Base-by-base conservation (phyloP, 1,284 basidiomycete species). In the Sporisorium exsertum region DNA sequence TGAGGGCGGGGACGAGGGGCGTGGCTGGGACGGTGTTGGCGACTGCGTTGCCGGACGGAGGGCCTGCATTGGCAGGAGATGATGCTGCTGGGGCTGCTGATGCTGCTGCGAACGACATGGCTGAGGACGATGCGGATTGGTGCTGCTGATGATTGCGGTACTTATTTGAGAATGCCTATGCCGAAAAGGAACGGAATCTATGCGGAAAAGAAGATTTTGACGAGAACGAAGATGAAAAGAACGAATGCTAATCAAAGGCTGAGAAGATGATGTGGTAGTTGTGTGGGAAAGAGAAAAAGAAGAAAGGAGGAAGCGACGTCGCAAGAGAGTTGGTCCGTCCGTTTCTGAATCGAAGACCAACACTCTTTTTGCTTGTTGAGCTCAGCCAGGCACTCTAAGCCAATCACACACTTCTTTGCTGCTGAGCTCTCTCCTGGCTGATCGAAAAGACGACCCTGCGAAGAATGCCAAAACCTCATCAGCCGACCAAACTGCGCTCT, bases 61-160 rank as follows among this genome's bases (percentile, higher is more conserved):
- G 53, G 29, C 32, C 67, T 43, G 58, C 46, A 27, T 47, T 58
- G 54, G 73, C 55, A 54, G 62, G 29, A n/a, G 57, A 37, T 63
- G 74, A 68, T 69, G 74, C 68, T 72, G 74, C 63, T 56, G 65
- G 26, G 55, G 74, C 64, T 72, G 69, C 68, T 68, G 74, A 69
- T 68, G 69, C 65, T 70, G 64, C 57, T 62, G 73, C 65, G 54
- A 75, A 75, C 16, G 72, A 70, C 72, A 74, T 74, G 58, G 7
- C 47, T 24, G 13, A 18, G 50, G 32, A 52, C 24, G 29, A 45
- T 49, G 47, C n/a, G 33, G 52, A 46, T 5, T 60, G 58, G 35
- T 56, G 54, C 54, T 49, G 22, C 35, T 50, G 58, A 33, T 52
- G 29, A 10, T 32, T 32, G 29, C 10, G 29, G 29, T 32, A 49